These are phyloP conservation scores for Megacollybia marginata DNA, from an alignment of 768 basidiomycete genomes.

Conservation along the genomic window DNA sequence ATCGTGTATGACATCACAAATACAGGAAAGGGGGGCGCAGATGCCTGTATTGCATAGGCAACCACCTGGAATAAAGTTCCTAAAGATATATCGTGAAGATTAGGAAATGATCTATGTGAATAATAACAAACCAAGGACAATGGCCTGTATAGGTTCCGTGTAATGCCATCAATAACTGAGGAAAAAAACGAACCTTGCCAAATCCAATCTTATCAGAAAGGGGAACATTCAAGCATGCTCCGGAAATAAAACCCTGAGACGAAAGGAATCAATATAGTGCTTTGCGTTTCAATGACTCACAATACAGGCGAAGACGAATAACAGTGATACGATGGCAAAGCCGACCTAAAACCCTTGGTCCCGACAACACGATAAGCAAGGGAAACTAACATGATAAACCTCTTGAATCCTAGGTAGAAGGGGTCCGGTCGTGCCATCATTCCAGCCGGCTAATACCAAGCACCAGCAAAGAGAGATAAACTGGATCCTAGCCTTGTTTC, in stretches of 20 bases:
- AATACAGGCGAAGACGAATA: constrained; percentile 41
- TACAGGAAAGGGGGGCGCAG: constrained; percentile 58
- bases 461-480: constrained; percentile 48
- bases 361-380: neutral
- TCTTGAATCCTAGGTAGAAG: constrained; percentile 65
- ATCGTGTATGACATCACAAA: constrained; percentile 43
- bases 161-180: neutral
- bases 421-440: constrained; percentile 69
- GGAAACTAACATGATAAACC: constrained; percentile 4
- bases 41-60: constrained; percentile 44
- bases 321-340: constrained; percentile 49
- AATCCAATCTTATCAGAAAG: constrained; percentile 31
- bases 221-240: constrained; percentile 31
- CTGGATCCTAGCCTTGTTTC: constrained; percentile 27
- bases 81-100: constrained; percentile 9
- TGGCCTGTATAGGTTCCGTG: constrained; percentile 5
- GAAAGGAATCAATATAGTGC: too few species aligned
- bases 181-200: constrained; percentile 22
- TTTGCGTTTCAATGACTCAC: constrained; percentile 23
- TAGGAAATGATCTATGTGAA: neutral
- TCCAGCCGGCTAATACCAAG: constrained; percentile 67
- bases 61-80: constrained; percentile 46
- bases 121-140: constrained; percentile 12
- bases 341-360: constrained; percentile 26
- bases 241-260: constrained; percentile 32